Evolutionary conservation across 1,284 basidiomycete genomes (phyloP), one percentile per base, ranked within the genome.

Genomic region (Xerocomus amazonicus): DNA sequence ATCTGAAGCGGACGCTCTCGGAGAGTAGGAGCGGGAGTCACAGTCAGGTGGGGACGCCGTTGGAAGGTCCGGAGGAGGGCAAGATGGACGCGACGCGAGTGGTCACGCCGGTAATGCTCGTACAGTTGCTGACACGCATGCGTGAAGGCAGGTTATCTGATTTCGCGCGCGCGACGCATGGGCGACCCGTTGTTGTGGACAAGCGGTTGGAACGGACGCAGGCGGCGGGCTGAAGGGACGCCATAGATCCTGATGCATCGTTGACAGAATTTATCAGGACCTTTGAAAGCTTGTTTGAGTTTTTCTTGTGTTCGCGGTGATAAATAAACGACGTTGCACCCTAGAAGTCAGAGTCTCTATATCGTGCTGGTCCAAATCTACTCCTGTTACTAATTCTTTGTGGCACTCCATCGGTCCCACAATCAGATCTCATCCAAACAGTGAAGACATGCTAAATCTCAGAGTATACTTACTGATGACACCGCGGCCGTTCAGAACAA

Each of bases 191-290:
- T 17, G 78, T 73, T 1, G 73, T 84, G 4, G 86, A 88, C 65
- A 84, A 83, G 66, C 73, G 83, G 66, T 62, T 89, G 58, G 85
- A 87, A 63, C 74, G 84, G 62, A 73, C 81, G 4, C 83, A 84
- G 57, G 80, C 80, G 9, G 80, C 76, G 9, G 82, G 82, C 6
- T 79, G 28, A 45, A 27, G 12, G 36, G 12, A 17, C 19, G 16
- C 36, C 9, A 38, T 17, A 9, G 17, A 13, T 6, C 29, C 12
- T 31, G 8, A 31, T 31, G 6, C 12, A 31, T 12, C 6, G 19
- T 23, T 23, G 19, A 23, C 19, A 23, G 19, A 23, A 23, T 23
- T 23, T 23, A 23, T 23, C 19, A 23, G 4, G 19, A 23, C 19
- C 19, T 23, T 23, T 23, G 19, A 23, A 23, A 23, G 19, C 19